Base-by-base conservation (phyloP, 768 basidiomycete genomes). In the Gloeophyllum trabeum region DNA sequence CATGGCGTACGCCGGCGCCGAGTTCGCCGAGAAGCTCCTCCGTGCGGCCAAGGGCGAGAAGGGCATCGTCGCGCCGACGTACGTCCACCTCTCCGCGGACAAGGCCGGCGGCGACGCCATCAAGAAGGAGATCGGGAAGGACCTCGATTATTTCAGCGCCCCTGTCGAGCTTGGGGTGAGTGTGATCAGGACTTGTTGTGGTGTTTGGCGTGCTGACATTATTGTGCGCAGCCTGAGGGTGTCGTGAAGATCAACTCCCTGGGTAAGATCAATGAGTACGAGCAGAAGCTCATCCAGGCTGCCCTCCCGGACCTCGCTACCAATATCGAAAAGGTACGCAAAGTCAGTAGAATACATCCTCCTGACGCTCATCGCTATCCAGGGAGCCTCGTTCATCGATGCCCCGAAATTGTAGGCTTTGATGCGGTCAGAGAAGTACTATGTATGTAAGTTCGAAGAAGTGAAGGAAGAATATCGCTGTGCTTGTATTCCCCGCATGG, bases 1-100 rank as follows among this genome's bases (percentile, higher is more conserved):
- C 24, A 97, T 97, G 92, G 91, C 91, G 1, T 90, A 83, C 52
- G 88, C 94, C 40, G 94, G 92, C 44, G 87, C 86, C 39, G 81
- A 90, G 62, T 98, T 98, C 55, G 76, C 90, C 22, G 61, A 61
- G 50, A 86, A 89, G 56, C 66, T 97, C 55, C 70, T 98, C 55
- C 75, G 79, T 34, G 94, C 93, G 18, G 41, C 88, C 50, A 81
- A 80, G 46, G 91, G 92, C 51, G 89, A 92, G 70, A 85, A 83
- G 64, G 86, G 83, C 44, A 79, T 94, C 52, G 62, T 89, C 42
- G 74, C 79, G 1, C 92, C 91, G 3, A 84, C 79, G 47, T 97
- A 81, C 54, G 85, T 99, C 54, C 72, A 83, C 66, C 78, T 82
- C 52, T 63, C 62, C 43, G 80, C 87, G 30, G 86, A 90, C 57